Percentiles rank a stretch among this genome's conserved stretches.
These are phyloP conservation scores for Capronia epimyces DNA, from an alignment of 2,329 filamentous ascomycete species.

Conservation along the genomic window DNA sequence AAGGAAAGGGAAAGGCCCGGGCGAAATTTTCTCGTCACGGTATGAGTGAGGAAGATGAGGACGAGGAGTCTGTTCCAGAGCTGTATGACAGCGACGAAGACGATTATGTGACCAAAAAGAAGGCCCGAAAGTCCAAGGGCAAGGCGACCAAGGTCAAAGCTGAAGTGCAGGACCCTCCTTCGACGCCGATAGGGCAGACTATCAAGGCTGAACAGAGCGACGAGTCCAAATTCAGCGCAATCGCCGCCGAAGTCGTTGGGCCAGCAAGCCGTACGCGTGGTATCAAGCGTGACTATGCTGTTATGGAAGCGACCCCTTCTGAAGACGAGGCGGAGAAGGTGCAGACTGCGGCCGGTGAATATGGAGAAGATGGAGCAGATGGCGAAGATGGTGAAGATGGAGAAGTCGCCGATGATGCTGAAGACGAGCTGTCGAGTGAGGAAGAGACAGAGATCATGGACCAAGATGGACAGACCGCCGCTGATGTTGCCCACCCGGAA, in stretches of 20 bases:
- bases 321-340: slow-evolving; percentile 3
- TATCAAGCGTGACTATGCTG: slow-evolving; percentile 20
- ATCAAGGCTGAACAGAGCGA: slow-evolving; percentile 52
- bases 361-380: background rate
- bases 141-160: slow-evolving; percentile 5
- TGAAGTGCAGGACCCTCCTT: background rate
- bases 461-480: background rate
- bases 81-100: slow-evolving; percentile 20
- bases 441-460: background rate
- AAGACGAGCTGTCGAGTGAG: background rate
- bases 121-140: background rate
- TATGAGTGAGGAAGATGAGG: slow-evolving; percentile 16
- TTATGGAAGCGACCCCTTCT: slow-evolving; percentile 4
- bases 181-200: slow-evolving; percentile 39
- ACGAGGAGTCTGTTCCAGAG: slow-evolving; percentile 13
- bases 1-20: slow-evolving; percentile 1
- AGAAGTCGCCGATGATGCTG: background rate
- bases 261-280: slow-evolving; percentile 21
- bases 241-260: slow-evolving; percentile 28
- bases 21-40: slow-evolving; percentile 3
- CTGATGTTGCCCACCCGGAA: background rate
- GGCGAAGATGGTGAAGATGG: background rate
- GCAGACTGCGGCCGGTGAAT: background rate
- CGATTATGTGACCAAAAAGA: slow-evolving; percentile 10
- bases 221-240: background rate